Conservation (phyloP, 2,329 filamentous ascomycete species). For the Trichoderma koningiopsis region DNA sequence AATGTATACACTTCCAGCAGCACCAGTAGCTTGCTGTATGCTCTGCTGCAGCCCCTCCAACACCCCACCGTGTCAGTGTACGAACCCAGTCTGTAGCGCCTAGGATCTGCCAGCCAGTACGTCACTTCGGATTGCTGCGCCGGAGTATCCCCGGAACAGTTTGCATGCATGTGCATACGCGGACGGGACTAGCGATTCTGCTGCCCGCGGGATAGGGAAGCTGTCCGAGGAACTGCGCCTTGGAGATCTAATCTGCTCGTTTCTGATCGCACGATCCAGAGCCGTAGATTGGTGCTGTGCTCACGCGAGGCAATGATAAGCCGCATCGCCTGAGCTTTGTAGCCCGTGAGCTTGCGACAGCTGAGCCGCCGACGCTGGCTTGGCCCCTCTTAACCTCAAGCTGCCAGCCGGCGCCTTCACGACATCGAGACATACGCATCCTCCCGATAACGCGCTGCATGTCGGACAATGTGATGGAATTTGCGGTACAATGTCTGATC, state of each 20-base stretch:
- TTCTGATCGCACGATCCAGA: not conserved
- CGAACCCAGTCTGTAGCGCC: not conserved
- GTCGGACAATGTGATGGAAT: conserved; percentile 43
- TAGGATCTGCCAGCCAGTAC: conserved; percentile 2
- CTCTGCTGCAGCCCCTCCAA: not conserved
- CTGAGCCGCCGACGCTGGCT: not conserved
- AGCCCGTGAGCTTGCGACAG: conserved; percentile 20
- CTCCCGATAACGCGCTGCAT: not conserved
- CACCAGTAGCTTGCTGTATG: not conserved
- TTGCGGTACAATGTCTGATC: conserved; percentile 51
- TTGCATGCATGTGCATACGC: conserved; percentile 24
- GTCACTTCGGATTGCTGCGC: conserved; percentile 10
- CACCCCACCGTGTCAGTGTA: not conserved
- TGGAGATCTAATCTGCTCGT: conserved; percentile 11
- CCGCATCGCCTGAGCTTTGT: not conserved
- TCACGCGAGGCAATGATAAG: not conserved
- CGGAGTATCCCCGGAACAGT: conserved; percentile 25
- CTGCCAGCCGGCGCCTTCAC: not conserved
- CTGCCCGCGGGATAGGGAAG: conserved; percentile 9
- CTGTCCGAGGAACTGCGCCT: conserved; percentile 6
- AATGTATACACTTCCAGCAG: not conserved
- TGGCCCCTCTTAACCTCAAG: not conserved
- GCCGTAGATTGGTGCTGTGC: not conserved
- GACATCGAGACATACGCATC: not conserved
- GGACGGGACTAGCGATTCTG: not conserved